Percentiles rank a stretch among this genome's conserved stretches.
Conservation (phyloP, 2,329 filamentous ascomycete species). For the Xylaria sp. region DNA sequence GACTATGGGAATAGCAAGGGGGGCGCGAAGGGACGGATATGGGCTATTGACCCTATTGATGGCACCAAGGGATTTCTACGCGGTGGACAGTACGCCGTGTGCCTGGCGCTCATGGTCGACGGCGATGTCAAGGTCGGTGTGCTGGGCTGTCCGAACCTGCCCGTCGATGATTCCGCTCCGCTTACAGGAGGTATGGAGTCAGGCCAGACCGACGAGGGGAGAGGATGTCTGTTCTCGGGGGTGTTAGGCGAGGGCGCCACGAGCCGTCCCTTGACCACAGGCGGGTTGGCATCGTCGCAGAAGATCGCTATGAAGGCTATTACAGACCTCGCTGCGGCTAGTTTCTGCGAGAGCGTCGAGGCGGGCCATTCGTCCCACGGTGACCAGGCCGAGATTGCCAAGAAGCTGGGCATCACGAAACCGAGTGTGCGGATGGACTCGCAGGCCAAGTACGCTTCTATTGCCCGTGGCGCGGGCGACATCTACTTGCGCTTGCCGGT, state of each 20-base stretch:
- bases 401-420: constrained; percentile 83
- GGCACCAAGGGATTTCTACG: constrained; percentile 97
- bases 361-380: constrained; percentile 88
- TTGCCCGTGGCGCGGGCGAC: constrained; percentile 91
- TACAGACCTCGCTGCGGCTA: constrained; percentile 75
- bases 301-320: constrained; percentile 81
- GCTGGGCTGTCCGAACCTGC: constrained; percentile 93
- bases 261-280: constrained; percentile 72
- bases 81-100: constrained; percentile 96
- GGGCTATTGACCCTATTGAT: constrained; percentile 97
- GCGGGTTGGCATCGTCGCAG: constrained; percentile 58
- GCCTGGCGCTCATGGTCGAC: constrained; percentile 88
- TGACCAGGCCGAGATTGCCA: constrained; percentile 84
- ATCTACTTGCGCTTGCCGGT: constrained; percentile 91
- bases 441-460: constrained; percentile 96
- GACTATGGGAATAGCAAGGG: constrained; percentile 73
- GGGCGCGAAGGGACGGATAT: constrained; percentile 78
- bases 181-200: constrained; percentile 74
- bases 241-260: constrained; percentile 79
- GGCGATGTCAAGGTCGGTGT: constrained; percentile 94
- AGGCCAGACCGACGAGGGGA: constrained; percentile 75
- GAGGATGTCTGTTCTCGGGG: constrained; percentile 88
- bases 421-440: constrained; percentile 96
- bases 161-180: constrained; percentile 77
- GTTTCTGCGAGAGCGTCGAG: constrained; percentile 97